Evolutionary conservation across 1,284 basidiomycete genomes (phyloP).

Genomic region (Vanrija sp.): DNA sequence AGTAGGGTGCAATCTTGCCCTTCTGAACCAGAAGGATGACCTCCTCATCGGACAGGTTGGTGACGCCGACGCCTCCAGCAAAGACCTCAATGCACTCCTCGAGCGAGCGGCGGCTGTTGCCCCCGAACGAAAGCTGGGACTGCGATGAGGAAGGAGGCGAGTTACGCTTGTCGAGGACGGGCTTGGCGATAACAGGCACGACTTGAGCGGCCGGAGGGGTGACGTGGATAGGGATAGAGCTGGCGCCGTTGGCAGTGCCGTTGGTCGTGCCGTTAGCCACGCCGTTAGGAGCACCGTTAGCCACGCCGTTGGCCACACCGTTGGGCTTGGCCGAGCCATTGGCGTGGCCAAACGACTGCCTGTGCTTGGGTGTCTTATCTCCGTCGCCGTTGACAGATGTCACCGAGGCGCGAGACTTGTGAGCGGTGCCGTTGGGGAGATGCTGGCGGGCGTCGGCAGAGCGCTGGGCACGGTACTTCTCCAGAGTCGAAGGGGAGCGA

Average conservation of each 20-base stretch:
- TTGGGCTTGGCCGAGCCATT: slow-evolving; percentile 8
- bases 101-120: slow-evolving; percentile 55
- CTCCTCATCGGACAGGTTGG: slow-evolving; percentile 83
- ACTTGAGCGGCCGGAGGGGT: slow-evolving; percentile 27
- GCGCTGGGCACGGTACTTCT: slow-evolving; percentile 10
- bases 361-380: slow-evolving; percentile 18
- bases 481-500: slow-evolving; percentile 13
- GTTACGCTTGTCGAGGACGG: slow-evolving; percentile 3
- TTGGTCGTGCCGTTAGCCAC: slow-evolving; percentile 17
- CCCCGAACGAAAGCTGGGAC: slow-evolving; percentile 4
- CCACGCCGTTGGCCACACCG: slow-evolving; percentile 9
- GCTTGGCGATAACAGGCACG: slow-evolving; percentile 28
- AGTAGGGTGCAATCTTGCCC: slow-evolving; percentile 90
- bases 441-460: slow-evolving; percentile 9
- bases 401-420: background rate
- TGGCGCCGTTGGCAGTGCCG: slow-evolving; percentile 8
- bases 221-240: slow-evolving; percentile 19
- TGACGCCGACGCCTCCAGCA: slow-evolving; percentile 64
- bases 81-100: slow-evolving; percentile 82
- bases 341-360: background rate
- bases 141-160: background rate
- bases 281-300: slow-evolving; percentile 8
- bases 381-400: slow-evolving; percentile 8
- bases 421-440: slow-evolving; percentile 4
- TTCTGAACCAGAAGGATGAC: slow-evolving; percentile 82